Evolutionary conservation across 2,329 filamentous ascomycete genomes (phyloP), one percentile per base, ranked within the genome.

Genomic region (Xylaria sp.): DNA sequence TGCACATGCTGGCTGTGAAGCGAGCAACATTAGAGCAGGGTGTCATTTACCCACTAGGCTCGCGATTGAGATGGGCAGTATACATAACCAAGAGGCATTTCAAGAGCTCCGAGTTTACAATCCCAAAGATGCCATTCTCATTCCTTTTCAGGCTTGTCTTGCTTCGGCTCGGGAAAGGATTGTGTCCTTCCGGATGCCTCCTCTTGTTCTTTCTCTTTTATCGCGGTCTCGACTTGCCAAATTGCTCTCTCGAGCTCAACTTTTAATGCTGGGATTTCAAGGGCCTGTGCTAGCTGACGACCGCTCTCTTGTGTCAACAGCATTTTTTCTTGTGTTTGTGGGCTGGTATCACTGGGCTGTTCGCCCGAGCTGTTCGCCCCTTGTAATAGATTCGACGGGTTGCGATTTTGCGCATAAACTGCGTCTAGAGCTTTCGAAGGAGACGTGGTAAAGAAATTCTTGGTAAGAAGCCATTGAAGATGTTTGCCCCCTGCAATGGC

Each of bases 401-500:
- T 42, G 68, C 62, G 11, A 33, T 35, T 50, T 4, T 12, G 50
- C 35, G 75, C 69, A 75, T 98, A 99, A 53, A 96, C 81, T 53
- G 87, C 79, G 74, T 97, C 91, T 49, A 99, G 83, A 6, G 85
- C 80, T 14, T 84, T 78, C 0, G 90, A 92, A 0, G 92, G 88
- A 14, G 83, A 81, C 0, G 87, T 81, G 2, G 81, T 83, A 40
- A 96, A 80, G 28, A 95, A 84, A 50, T 89, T 87, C 68, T 94
- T 89, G 60, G 90, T 80, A 42, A 94, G 77, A 12, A 99, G 84
- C 76, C 92, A 95, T 68, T 94, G 87, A 35, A 98, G 80, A 75
- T 98, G 92, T 71, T 88, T 91, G 19, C 92, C 94, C 57, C 95
- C 95, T 38, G 87, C 86, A 57, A 96, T 80, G 56, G 95, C 95